These are phyloP conservation scores for Yamadazyma sp. DNA, from an alignment of 1,139 yeast species.

Conservation along the genomic window DNA sequence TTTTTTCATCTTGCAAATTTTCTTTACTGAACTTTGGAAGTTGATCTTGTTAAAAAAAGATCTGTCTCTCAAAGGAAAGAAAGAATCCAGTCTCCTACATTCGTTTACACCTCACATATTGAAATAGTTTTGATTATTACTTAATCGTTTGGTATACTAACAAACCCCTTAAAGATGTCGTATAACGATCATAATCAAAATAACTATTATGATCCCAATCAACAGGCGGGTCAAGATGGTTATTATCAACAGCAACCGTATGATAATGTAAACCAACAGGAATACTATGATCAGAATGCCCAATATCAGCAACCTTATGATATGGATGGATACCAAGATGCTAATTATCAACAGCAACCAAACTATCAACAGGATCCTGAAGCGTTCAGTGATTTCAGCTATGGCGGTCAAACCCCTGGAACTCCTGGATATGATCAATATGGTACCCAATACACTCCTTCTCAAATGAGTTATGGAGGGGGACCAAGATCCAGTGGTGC, in stretches of 20 bases:
- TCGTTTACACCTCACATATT: neutral
- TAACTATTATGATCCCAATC: constrained; percentile 50
- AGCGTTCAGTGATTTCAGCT: constrained; percentile 75
- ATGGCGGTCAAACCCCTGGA: constrained; percentile 73
- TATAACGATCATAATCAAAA: constrained; percentile 49
- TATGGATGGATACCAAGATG: constrained; percentile 48
- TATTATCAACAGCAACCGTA: constrained; percentile 50
- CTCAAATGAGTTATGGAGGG: constrained; percentile 74
- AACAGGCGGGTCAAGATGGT: constrained; percentile 40
- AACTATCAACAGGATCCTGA: constrained; percentile 63
- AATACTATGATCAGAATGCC: constrained; percentile 48
- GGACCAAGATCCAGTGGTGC: constrained; percentile 90
- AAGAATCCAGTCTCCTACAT: neutral
- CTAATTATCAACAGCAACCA: constrained; percentile 44
- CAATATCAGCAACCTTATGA: constrained; percentile 56
- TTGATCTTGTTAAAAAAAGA: neutral
- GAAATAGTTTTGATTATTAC: neutral
- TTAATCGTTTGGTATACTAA: neutral
- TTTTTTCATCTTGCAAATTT: neutral
- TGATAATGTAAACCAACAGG: constrained; percentile 33
- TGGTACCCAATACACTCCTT: constrained; percentile 78
- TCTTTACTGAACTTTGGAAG: neutral
- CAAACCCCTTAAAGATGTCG: constrained; percentile 37
- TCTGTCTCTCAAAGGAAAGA: neutral
- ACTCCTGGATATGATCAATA: constrained; percentile 70